Evolutionary conservation across 257 asterid species (phyloP), one percentile per base, ranked within the genome.

Genomic region (Forsythia viridissima): DNA sequence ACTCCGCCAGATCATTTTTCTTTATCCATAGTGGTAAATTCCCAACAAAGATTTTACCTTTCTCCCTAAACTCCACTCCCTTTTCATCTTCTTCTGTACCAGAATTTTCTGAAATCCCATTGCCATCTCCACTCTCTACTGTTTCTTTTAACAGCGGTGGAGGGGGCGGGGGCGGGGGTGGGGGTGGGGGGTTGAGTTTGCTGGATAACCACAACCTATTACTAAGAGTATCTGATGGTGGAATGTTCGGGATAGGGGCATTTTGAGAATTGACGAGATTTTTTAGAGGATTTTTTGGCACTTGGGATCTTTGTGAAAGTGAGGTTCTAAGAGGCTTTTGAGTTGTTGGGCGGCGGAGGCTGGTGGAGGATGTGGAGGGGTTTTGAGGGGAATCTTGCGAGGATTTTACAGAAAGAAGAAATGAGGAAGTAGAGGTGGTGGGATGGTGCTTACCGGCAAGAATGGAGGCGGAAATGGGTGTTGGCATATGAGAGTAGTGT

Each of bases 1-100:
- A 96, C 90, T 96, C 98, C 5, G 81, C 77, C 16, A 96, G 82
- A 82, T 93, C 97, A 63, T 43, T 80, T 79, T 96, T 96, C 93
- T 93, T 93, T 42, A 92, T 83, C 99, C 99, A 89, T 18, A 88
- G 80, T 5, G 99, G 99, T 52, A 96, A 83, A 83, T 96, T 96
- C 4, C 99, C 99, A 72, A 96, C 94, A 80, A 96, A 96, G 37
- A 96, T 89, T 78, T 96, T 96, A 5, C 99, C 98, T 44, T 83
- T 88, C 80, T 96, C 97, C 84, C 95, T 88, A 71, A 86, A 88
- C 66, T 84, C 94, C 76, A 78, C 76, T 74, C 79, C 82, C n/a
- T 74, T 77, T 11, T 84, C 87, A 65, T 72, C 75, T 74, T 79
- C 90, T 20, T 88, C 85, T 36, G 3, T 12, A 46, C 43, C 78